Evolutionary conservation across 2,329 filamentous ascomycete species (phyloP).

Genomic region (Parastagonospora avenae): DNA sequence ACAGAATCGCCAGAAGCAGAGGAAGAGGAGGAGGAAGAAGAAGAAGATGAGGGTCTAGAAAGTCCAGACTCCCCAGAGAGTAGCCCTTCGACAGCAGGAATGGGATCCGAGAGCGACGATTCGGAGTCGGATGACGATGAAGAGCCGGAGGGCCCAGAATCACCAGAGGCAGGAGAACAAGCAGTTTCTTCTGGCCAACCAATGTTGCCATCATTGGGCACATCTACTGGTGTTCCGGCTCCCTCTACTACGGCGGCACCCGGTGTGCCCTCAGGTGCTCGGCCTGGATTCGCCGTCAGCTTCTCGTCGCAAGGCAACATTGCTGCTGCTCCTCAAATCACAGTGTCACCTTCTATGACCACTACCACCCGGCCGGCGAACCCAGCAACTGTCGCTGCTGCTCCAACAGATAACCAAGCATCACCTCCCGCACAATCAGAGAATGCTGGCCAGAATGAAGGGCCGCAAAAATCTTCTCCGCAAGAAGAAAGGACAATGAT

Average conservation of each 20-base stretch:
- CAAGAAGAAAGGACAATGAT: constrained; percentile 22
- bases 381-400: not conserved
- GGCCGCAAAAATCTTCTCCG: constrained; percentile 7
- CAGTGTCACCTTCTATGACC: constrained; percentile 1
- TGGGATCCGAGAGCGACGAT: constrained; percentile 9
- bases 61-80: constrained; percentile 30
- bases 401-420: not conserved
- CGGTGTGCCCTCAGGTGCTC: not conserved
- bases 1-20: constrained; percentile 3
- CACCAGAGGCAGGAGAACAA: constrained; percentile 7
- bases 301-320: constrained; percentile 14
- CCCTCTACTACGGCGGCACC: not conserved
- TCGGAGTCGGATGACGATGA: constrained; percentile 17
- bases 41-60: constrained; percentile 20
- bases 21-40: constrained; percentile 6
- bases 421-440: constrained; percentile 8
- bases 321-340: constrained; percentile 14
- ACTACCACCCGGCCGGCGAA: constrained; percentile 3
- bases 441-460: constrained; percentile 1
- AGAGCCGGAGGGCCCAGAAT: constrained; percentile 12
- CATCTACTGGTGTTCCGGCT: constrained; percentile 1
- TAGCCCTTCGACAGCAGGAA: constrained; percentile 18
- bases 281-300: constrained; percentile 6
- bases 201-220: not conserved
- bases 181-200: not conserved